Evolutionary conservation across 306 rosid species (phyloP).

Genomic region (Prunus mira): DNA sequence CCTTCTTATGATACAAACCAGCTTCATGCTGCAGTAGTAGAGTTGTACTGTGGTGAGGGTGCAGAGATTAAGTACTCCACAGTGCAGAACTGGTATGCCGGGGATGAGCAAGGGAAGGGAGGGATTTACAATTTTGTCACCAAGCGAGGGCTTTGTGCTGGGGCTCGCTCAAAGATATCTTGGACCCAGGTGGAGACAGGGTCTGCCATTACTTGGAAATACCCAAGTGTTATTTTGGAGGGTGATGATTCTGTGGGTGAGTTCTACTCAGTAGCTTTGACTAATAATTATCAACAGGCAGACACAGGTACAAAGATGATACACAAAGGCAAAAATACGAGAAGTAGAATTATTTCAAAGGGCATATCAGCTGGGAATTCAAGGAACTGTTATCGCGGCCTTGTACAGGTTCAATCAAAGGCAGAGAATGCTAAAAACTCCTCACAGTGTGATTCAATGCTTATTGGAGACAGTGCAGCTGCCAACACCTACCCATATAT

Average conservation of each 20-base stretch:
- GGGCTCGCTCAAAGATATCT: slow-evolving; percentile 69
- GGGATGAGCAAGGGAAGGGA: slow-evolving; percentile 81
- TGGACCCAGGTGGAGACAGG: slow-evolving; percentile 98
- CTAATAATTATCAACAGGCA: slow-evolving; percentile 87
- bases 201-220: slow-evolving; percentile 91
- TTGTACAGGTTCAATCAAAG: slow-evolving; percentile 80
- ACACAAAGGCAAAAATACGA: slow-evolving; percentile 88
- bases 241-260: slow-evolving; percentile 90
- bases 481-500: slow-evolving; percentile 93
- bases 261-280: slow-evolving; percentile 89
- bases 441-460: slow-evolving; percentile 96
- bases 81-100: slow-evolving; percentile 95
- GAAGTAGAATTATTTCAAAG: slow-evolving; percentile 87
- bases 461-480: slow-evolving; percentile 84
- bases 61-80: slow-evolving; percentile 94
- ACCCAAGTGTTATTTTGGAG: slow-evolving; percentile 91
- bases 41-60: slow-evolving; percentile 63
- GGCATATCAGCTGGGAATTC: slow-evolving; percentile 91
- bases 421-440: slow-evolving; percentile 86
- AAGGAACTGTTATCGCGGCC: slow-evolving; percentile 85
- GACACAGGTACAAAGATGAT: slow-evolving; percentile 97
- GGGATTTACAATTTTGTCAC: slow-evolving; percentile 85
- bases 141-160: slow-evolving; percentile 83
- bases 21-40: slow-evolving; percentile 96
- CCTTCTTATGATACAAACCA: slow-evolving; percentile 88